These are phyloP conservation scores for Chytriomyces hyalinus DNA, from an alignment of 192 early-diverging fungal species.

Conservation along the genomic window DNA sequence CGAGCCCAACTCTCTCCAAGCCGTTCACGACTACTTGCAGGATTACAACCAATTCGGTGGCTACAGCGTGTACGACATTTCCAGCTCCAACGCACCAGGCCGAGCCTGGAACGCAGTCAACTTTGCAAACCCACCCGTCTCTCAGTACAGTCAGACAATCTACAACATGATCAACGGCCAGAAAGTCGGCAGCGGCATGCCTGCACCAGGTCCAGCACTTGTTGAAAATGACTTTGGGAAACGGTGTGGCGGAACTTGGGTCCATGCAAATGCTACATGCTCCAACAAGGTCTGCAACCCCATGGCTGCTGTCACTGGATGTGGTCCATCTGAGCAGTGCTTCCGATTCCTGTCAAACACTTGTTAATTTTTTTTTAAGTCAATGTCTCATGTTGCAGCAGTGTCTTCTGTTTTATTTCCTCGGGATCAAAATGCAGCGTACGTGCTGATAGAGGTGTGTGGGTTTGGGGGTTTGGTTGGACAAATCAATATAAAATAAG, in stretches of 20 bases:
- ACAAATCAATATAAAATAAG: no score
- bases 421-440: no score
- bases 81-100: slow-evolving; percentile 11
- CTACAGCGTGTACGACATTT: slow-evolving; percentile 12
- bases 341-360: slow-evolving; percentile 18
- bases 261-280: slow-evolving; percentile 23
- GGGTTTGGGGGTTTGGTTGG: no score
- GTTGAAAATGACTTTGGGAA: slow-evolving; percentile 6
- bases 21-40: slow-evolving; percentile 16
- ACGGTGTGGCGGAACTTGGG: slow-evolving; percentile 24
- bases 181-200: neutral
- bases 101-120: neutral
- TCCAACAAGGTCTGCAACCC: slow-evolving; percentile 8
- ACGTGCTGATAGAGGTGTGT: no score
- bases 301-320: neutral
- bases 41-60: slow-evolving; percentile 13
- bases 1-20: slow-evolving; percentile 7
- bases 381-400: neutral
- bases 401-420: no score
- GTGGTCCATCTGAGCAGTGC: slow-evolving; percentile 11
- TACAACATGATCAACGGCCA: slow-evolving; percentile 12
- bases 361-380: neutral
- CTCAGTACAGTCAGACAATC: slow-evolving; percentile 8
- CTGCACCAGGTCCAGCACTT: neutral
- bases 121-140: slow-evolving; percentile 10